phyloP scores from a whole-genome alignment of 371 early-diverging fungal species.

The Neoconidiobolus thromboides region DNA sequence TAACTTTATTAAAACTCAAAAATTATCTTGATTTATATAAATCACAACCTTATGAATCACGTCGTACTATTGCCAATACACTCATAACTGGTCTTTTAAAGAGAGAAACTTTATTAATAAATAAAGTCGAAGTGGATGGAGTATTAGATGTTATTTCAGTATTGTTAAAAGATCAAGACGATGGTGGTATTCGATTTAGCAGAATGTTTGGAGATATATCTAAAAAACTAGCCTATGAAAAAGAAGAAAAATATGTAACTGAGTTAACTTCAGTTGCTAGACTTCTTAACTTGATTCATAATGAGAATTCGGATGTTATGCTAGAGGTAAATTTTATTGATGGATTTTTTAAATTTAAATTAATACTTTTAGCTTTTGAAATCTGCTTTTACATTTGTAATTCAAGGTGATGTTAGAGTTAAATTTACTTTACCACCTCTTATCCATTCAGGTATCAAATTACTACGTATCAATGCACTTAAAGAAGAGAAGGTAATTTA shows the following conservation, averaged over 20 bases:
- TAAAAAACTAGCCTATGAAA: slow-evolving; percentile 21
- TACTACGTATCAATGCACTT: slow-evolving; percentile 35
- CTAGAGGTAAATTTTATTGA: slow-evolving; percentile 25
- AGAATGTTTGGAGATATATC: slow-evolving; percentile 10
- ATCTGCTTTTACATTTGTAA: not conserved
- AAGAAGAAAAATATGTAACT: slow-evolving; percentile 53
- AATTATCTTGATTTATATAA: slow-evolving; percentile 62
- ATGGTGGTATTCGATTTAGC: slow-evolving; percentile 13
- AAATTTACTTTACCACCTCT: slow-evolving; percentile 75
- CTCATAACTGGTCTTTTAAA: slow-evolving; percentile 43
- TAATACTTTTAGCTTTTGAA: not conserved
- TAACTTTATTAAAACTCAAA: slow-evolving; percentile 32
- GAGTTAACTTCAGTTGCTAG: slow-evolving; percentile 71
- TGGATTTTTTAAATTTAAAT: not conserved
- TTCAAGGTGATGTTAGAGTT: slow-evolving; percentile 63
- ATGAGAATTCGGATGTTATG: slow-evolving; percentile 47
- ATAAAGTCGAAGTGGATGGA: slow-evolving; percentile 60
- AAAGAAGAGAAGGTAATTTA: slow-evolving; percentile 19
- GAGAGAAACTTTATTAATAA: slow-evolving; percentile 39
- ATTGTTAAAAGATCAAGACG: slow-evolving; percentile 57
- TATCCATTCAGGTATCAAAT: slow-evolving; percentile 43
- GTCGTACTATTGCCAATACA: slow-evolving; percentile 60
- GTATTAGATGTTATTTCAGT: slow-evolving; percentile 62
- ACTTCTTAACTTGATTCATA: slow-evolving; percentile 57
- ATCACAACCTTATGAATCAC: slow-evolving; percentile 55